A percentile compares a stretch with the other conserved stretches of the same genome.
phyloP scores from a whole-genome alignment of 352 stramenopile species.

The Globisporangium takayamanum region DNA sequence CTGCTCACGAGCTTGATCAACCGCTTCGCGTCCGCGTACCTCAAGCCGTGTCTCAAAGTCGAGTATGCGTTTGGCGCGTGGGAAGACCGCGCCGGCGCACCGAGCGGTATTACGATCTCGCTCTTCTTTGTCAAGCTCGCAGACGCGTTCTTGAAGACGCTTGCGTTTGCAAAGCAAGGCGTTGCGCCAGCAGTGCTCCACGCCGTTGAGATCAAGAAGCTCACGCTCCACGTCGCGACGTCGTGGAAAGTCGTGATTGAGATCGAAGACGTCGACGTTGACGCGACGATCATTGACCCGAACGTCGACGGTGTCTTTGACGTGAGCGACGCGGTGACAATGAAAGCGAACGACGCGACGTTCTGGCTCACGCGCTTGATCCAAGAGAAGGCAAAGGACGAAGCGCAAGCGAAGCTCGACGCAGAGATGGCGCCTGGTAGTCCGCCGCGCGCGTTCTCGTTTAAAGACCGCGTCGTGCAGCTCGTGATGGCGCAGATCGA shows the following conservation, averaged over 20 bases:
- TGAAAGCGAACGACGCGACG: conserved; percentile 43
- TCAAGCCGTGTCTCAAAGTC: conserved; percentile 43
- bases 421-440: background rate
- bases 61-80: conserved; percentile 49
- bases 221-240: conserved; percentile 41
- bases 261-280: conserved; percentile 37
- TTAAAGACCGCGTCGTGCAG: conserved; percentile 60
- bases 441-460: conserved; percentile 25
- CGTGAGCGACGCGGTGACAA: conserved; percentile 40
- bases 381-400: conserved; percentile 27
- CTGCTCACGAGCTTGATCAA: conserved; percentile 47
- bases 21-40: conserved; percentile 40
- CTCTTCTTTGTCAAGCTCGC: conserved; percentile 52
- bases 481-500: conserved; percentile 55
- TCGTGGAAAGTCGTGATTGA: conserved; percentile 52
- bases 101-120: conserved; percentile 41
- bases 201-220: conserved; percentile 30
- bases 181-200: conserved; percentile 38
- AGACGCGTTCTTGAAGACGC: conserved; percentile 41
- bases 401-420: conserved; percentile 25
- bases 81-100: conserved; percentile 20
- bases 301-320: conserved; percentile 35
- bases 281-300: conserved; percentile 37
- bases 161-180: conserved; percentile 53
- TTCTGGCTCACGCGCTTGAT: conserved; percentile 31